Conservation (phyloP, 345 rosid species). For the Cardamine resedifolia region DNA sequence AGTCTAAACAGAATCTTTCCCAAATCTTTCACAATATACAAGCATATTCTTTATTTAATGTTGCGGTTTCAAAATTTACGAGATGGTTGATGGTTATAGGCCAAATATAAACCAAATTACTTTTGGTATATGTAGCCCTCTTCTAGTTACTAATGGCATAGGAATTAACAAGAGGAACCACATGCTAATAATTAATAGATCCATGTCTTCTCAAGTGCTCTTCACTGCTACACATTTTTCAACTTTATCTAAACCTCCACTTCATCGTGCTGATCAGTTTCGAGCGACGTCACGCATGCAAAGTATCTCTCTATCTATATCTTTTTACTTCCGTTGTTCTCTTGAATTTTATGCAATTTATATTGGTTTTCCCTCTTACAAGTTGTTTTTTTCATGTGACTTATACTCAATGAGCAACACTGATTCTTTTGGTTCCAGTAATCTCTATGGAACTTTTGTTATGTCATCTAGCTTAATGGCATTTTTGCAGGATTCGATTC, state of each 20-base stretch:
- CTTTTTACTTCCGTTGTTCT: not conserved
- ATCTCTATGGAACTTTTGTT: conserved; percentile 37
- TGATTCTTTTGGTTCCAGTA: conserved; percentile 56
- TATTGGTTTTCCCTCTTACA: not conserved
- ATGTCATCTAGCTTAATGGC: conserved; percentile 49
- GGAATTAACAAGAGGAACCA: no score
- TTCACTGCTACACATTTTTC: conserved; percentile 34
- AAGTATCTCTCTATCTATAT: conserved; percentile 40
- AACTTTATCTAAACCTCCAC: conserved; percentile 56
- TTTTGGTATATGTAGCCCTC: no score
- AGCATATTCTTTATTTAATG: no score
- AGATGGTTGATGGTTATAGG: no score
- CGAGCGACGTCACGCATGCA: no score
- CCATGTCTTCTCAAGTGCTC: conserved; percentile 5
- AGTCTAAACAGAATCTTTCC: no score
- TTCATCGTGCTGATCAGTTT: conserved; percentile 56
- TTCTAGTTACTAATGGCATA: no score
- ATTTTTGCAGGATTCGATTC: conserved; percentile 41
- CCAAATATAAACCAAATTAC: no score
- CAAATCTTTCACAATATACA: no score
- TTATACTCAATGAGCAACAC: conserved; percentile 52
- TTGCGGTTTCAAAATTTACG: no score
- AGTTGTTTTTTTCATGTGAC: conserved; percentile 52
- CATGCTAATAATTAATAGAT: no score
- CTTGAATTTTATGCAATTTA: conserved; percentile 1